A percentile compares a stretch with the other conserved stretches of the same genome.
Conservation (phyloP, 2,329 filamentous ascomycete genomes). For the Aureobasidium sp. region DNA sequence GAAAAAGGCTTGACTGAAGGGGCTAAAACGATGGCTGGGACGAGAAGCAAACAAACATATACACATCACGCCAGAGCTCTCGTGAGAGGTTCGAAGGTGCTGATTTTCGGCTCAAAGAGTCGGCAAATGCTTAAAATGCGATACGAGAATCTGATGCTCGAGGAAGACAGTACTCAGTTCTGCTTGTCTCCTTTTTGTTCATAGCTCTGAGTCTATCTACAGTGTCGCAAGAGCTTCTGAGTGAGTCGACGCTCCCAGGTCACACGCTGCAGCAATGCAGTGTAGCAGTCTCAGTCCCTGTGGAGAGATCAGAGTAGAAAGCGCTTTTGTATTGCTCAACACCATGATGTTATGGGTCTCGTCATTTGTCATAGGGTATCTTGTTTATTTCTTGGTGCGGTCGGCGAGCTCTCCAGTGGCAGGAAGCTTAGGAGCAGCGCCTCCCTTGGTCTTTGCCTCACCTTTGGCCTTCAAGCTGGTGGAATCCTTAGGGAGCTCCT, state of each 20-base stretch:
- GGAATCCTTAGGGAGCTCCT: constrained; percentile 73
- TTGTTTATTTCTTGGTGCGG: constrained; percentile 17
- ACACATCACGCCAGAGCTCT: constrained; percentile 5
- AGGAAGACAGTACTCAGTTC: background rate
- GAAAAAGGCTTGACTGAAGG: background rate
- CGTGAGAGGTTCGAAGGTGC: background rate
- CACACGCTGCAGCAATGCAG: background rate
- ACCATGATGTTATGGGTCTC: background rate
- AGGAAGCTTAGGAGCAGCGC: constrained; percentile 22
- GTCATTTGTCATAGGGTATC: constrained; percentile 5
- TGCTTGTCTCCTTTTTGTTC: background rate
- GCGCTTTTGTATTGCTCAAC: background rate
- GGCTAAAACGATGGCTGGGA: background rate
- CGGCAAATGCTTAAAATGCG: background rate
- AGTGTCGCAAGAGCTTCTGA: background rate
- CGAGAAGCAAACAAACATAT: background rate
- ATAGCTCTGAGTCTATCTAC: background rate
- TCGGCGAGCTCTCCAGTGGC: constrained; percentile 18
- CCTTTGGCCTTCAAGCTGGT: constrained; percentile 52
- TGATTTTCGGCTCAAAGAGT: background rate
- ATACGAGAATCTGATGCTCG: background rate
- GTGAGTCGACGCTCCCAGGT: background rate
- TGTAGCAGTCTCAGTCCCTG: background rate
- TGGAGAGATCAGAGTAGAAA: background rate
- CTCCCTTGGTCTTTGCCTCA: constrained; percentile 23